These are phyloP conservation scores for Russula dissimulans DNA, from an alignment of 768 basidiomycete genomes.

Conservation along the genomic window DNA sequence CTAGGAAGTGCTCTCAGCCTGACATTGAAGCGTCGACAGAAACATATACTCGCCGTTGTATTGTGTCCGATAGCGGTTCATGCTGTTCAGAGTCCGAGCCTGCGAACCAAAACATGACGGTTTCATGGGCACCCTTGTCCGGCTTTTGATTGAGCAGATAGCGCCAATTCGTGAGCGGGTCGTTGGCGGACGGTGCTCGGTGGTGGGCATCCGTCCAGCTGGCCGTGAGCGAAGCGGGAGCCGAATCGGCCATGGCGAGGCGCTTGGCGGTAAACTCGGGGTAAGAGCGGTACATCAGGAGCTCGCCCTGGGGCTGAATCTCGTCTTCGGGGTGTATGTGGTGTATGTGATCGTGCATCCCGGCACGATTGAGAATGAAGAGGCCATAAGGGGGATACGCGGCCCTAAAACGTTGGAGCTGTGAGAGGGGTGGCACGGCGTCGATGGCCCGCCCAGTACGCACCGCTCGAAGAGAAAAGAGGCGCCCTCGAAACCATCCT, in stretches of 20 bases:
- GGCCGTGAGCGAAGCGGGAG: constrained; percentile 16
- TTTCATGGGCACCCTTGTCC: constrained; percentile 48
- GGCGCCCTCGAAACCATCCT: constrained; percentile 77
- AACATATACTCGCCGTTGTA: constrained; percentile 43
- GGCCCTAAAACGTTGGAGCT: constrained; percentile 35
- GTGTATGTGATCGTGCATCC: constrained; percentile 69
- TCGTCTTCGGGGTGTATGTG: constrained; percentile 73
- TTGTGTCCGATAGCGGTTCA: constrained; percentile 63
- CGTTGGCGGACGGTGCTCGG: constrained; percentile 24
- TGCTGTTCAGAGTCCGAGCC: constrained; percentile 48
- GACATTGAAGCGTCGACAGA: background rate
- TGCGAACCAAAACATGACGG: constrained; percentile 70
- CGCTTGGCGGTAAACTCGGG: constrained; percentile 50
- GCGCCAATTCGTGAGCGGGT: constrained; percentile 34
- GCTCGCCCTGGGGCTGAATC: constrained; percentile 50
- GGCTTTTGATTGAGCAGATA: constrained; percentile 34
- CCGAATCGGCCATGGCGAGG: constrained; percentile 25
- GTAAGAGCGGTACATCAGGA: constrained; percentile 66
- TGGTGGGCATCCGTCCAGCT: constrained; percentile 21
- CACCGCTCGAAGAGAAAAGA: constrained; percentile 86
- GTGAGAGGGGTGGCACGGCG: constrained; percentile 1
- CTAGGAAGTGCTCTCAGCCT: background rate
- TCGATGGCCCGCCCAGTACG: constrained; percentile 22
- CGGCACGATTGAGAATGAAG: constrained; percentile 76
- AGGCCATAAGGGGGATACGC: constrained; percentile 78